phyloP scores from a whole-genome alignment of 495 filamentous ascomycete genomes.

The Glonium stellatum region DNA sequence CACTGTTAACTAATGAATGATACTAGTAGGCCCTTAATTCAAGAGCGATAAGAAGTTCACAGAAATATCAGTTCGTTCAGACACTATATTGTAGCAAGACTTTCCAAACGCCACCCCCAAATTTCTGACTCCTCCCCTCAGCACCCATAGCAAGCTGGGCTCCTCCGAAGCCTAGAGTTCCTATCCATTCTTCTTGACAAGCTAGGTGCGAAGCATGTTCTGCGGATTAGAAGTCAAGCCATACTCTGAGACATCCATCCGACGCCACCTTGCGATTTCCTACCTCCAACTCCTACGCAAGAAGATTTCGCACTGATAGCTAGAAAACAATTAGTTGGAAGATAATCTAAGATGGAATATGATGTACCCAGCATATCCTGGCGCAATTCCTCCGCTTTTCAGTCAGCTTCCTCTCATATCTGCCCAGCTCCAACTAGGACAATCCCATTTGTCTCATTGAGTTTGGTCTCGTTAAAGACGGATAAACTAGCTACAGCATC shows the following conservation, averaged over 20 bases:
- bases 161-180: slow-evolving; percentile 33
- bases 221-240: slow-evolving; percentile 32
- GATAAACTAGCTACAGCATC: slow-evolving; percentile 32
- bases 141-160: slow-evolving; percentile 33
- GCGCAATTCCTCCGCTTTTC: slow-evolving; percentile 26
- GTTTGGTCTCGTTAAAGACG: slow-evolving; percentile 29
- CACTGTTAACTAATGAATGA: slow-evolving; percentile 21
- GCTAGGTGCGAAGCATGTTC: slow-evolving; percentile 33
- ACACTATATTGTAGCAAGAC: not conserved
- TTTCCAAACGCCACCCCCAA: slow-evolving; percentile 20
- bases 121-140: slow-evolving; percentile 30
- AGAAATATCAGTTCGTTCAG: not conserved
- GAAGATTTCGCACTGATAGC: slow-evolving; percentile 28
- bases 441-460: slow-evolving; percentile 22
- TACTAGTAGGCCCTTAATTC: slow-evolving; percentile 28
- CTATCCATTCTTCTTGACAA: slow-evolving; percentile 28
- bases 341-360: not conserved
- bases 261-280: slow-evolving; percentile 29
- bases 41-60: slow-evolving; percentile 24
- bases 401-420: slow-evolving; percentile 27
- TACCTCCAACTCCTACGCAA: slow-evolving; percentile 32
- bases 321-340: not conserved
- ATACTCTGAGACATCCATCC: slow-evolving; percentile 33
- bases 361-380: slow-evolving; percentile 25
- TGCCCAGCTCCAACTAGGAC: slow-evolving; percentile 30